phyloP scores from a whole-genome alignment of 2,329 filamentous ascomycete genomes.

The Aureobasidium sp. region DNA sequence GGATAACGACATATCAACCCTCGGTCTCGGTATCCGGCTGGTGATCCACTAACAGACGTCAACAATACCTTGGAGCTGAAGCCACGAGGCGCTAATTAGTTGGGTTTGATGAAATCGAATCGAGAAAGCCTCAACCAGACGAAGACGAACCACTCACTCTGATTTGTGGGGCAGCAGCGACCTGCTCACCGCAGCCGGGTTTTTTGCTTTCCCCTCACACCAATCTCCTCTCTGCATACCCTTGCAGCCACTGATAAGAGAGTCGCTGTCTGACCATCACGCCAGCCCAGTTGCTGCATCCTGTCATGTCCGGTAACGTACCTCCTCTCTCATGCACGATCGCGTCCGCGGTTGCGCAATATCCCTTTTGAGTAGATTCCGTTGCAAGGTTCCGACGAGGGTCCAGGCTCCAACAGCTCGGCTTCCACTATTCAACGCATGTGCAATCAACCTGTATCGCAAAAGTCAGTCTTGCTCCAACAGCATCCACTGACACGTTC shows the following conservation, averaged over 20 bases:
- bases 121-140: conserved; percentile 2
- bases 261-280: background rate
- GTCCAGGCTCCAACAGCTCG: conserved; percentile 12
- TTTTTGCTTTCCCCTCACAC: conserved; percentile 6
- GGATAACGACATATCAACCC: background rate
- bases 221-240: background rate
- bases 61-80: conserved; percentile 1
- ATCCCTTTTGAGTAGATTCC: background rate
- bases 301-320: conserved; percentile 13
- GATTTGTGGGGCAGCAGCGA: background rate
- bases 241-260: background rate
- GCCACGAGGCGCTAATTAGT: conserved; percentile 12
- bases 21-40: conserved; percentile 11
- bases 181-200: background rate
- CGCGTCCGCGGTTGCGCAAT: conserved; percentile 1
- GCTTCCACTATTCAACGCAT: background rate
- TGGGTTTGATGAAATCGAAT: conserved; percentile 1
- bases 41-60: conserved; percentile 8
- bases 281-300: background rate
- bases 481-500: conserved; percentile 11
- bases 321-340: conserved; percentile 1
- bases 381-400: conserved; percentile 9
- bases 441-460: background rate
- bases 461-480: conserved; percentile 13
- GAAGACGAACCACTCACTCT: background rate